phyloP scores from a whole-genome alignment of 495 filamentous ascomycete genomes.

The Tuber melanosporum region DNA sequence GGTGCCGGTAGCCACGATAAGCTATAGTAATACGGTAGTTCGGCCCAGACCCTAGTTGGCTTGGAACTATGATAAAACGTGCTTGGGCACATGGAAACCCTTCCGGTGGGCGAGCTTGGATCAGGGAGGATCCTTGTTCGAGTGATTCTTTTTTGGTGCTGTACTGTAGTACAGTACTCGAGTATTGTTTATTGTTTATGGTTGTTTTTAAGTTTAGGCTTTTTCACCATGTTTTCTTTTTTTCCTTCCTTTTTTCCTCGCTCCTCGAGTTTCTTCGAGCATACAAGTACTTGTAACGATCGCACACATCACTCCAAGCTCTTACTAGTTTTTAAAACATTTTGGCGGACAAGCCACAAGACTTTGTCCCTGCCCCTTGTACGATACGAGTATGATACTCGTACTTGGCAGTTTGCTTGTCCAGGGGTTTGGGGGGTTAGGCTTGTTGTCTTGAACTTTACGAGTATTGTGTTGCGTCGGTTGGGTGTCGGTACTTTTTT shows the following conservation, averaged over 20 bases:
- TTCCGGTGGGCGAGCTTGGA: neutral
- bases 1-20: neutral
- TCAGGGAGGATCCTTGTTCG: constrained; percentile 3
- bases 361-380: too few relatives aligned
- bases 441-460: neutral
- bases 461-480: neutral
- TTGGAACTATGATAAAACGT: neutral
- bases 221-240: neutral
- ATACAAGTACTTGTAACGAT: too few relatives aligned
- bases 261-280: neutral
- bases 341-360: too few relatives aligned
- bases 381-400: neutral
- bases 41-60: neutral
- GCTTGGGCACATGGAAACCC: neutral
- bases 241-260: neutral
- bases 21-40: neutral
- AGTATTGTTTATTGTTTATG: neutral
- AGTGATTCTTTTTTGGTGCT: neutral
- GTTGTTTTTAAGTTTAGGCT: neutral
- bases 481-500: neutral
- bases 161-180: too few relatives aligned
- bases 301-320: too few relatives aligned
- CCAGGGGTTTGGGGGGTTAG: neutral
- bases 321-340: too few relatives aligned
- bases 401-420: neutral